Evolutionary conservation across 768 basidiomycete species (phyloP).

Genomic region (Mrakia gelida): DNA sequence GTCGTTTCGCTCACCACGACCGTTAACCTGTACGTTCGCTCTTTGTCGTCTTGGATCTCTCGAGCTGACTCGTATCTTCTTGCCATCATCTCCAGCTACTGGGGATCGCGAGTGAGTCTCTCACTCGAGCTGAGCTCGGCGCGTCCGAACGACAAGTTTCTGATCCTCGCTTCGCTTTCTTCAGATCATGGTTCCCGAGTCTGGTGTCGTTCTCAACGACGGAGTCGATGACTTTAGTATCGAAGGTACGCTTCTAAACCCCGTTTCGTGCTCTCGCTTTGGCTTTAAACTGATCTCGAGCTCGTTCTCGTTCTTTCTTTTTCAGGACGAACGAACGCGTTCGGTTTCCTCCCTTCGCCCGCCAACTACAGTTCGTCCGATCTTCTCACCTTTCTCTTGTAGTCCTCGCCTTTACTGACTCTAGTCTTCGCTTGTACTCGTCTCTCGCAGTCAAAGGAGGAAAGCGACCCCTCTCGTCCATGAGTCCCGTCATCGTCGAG

Average conservation of each 20-base stretch:
- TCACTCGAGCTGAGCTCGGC: not conserved
- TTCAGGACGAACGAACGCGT: conserved; percentile 38
- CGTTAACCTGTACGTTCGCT: conserved; percentile 37
- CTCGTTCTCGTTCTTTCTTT: not conserved
- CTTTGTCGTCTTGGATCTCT: not conserved
- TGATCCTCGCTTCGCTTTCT: not conserved
- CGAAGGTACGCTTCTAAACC: conserved; percentile 35
- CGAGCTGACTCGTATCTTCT: not conserved
- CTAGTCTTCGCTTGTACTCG: too few species aligned
- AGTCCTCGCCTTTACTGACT: too few species aligned
- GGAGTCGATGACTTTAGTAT: conserved; percentile 43
- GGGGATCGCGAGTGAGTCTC: conserved; percentile 26
- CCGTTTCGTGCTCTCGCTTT: not conserved
- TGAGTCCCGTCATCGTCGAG: conserved; percentile 46
- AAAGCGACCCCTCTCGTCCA: conserved; percentile 45
- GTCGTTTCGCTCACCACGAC: conserved; percentile 42
- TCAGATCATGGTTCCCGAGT: conserved; percentile 36
- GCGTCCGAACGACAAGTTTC: not conserved
- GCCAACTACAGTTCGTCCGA: conserved; percentile 26
- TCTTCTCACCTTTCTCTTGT: too few species aligned
- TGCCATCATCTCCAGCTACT: conserved; percentile 33
- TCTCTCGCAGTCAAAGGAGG: conserved; percentile 37
- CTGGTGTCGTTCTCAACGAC: conserved; percentile 41
- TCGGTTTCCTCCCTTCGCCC: conserved; percentile 39
- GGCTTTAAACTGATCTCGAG: not conserved